Evolutionary conservation across 306 rosid species (phyloP), one percentile per base, ranked within the genome.

Genomic region (Oxytropis ochrocephala): DNA sequence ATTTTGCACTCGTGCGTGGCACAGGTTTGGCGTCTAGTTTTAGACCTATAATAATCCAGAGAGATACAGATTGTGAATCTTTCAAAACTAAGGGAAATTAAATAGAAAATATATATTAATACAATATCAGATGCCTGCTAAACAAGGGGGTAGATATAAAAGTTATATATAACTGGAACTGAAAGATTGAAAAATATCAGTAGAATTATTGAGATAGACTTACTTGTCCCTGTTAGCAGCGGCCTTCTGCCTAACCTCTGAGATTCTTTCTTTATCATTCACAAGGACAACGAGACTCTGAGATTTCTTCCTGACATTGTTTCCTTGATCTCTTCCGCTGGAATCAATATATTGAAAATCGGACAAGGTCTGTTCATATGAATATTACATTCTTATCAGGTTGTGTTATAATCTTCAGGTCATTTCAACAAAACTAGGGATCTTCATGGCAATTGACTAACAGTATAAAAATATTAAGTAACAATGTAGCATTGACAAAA

Each of bases 301-400:
- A 72, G 98, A 89, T 80, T 89, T 92, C 85, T 77, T 92, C 82
- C 96, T 82, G 44, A 92, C 98, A 84, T 92, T 92, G 86, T 75
- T 87, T 72, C 98, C 96, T 79, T 92, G 98, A 74, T 92, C 98
- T 84, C 89, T 86, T 85, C 95, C 98, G 30, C 88, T 84, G 51
- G 96, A 92, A 67, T 92, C 98, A 75, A 92, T 84, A 79, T 92
- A 92, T 73, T 87, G 95, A 79, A 92, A 92, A 38, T 83, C 84
- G 63, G 92, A 83, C 77, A 92, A 78, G 33, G 95, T 87, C 98
- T 92, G 90, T 63, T 76, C 74, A 60, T 64, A 79, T 66, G 64
- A 70, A 11, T 32, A 54, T 70, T 55, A 46, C 55, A 81, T 35
- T 67, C 38, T 60, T 74, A 51, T 75, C 73, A 80, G 53, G 58